Evolutionary conservation across 2,329 filamentous ascomycete genomes (phyloP).

Genomic region (Rugonectria rugulosa): DNA sequence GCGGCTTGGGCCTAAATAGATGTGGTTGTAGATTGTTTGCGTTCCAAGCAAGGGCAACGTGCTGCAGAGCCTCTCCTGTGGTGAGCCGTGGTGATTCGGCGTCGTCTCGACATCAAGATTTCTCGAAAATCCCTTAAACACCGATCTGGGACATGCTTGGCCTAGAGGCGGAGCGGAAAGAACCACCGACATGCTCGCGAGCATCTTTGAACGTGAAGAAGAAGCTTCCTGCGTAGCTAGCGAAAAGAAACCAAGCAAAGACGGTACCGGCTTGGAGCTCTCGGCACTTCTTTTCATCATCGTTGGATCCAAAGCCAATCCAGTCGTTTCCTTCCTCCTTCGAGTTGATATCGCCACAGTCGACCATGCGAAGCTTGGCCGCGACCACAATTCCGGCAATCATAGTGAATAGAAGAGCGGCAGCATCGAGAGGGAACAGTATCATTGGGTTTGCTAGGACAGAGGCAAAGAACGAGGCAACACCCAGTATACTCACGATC

Average conservation of each 20-base stretch:
- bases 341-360: conserved; percentile 65
- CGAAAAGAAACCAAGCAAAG: conserved; percentile 83
- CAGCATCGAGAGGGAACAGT: conserved; percentile 62
- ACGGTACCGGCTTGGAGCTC: conserved; percentile 77
- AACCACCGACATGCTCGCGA: conserved; percentile 54
- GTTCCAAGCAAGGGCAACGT: background rate
- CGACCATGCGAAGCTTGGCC: conserved; percentile 71
- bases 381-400: conserved; percentile 75
- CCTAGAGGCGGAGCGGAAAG: conserved; percentile 48
- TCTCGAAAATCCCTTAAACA: conserved; percentile 44
- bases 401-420: conserved; percentile 73
- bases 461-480: conserved; percentile 63
- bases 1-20: background rate
- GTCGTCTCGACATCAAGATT: background rate
- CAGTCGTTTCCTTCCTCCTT: conserved; percentile 51
- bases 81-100: background rate
- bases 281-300: conserved; percentile 72
- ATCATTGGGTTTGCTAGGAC: conserved; percentile 60
- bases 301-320: conserved; percentile 68
- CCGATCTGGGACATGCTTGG: conserved; percentile 66
- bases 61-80: background rate
- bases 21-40: conserved; percentile 4
- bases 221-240: conserved; percentile 63
- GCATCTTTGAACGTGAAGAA: conserved; percentile 63
- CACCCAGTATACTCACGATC: conserved; percentile 69